Base-by-base conservation (phyloP, 2,329 filamentous ascomycete genomes). In the Geosmithia putterillii region DNA sequence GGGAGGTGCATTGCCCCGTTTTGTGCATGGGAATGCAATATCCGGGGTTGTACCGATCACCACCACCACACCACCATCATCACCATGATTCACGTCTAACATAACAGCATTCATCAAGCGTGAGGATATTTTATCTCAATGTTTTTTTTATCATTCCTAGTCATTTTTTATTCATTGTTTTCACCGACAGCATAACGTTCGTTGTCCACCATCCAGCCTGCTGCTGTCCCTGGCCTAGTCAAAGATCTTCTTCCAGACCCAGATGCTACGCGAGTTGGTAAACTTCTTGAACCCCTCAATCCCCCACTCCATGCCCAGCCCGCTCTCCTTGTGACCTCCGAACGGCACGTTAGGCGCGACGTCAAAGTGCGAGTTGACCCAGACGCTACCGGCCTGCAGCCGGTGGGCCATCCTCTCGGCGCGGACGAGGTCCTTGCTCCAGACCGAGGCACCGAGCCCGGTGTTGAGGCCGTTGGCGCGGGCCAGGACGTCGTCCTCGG, bases 371-470 rank as follows among this genome's bases (percentile, higher is more conserved):
- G 56, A 54, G 56, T 82, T 81, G 49, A 81, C 70, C 69, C 74
- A 81, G 1, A 82, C 71, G 10, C 61, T 70, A 0, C 78, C 78
- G 0, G 73, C 69, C 50, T 79, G 69, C 10, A 83, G 54, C 40
- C 68, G 64, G 22, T 66, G 54, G 0, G 73, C 76, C 37, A 82
- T 70, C 4, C 61, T 59, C 25, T 66, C 64, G 0, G 74, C 77
- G 4, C 65, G 60, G 1, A 57, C 58, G 1, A 74, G 44, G 45
- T 82, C 73, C 15, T 62, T 65, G 15, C 65, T 71, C 64, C 76
- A 82, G 0, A 82, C 68, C 0, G 74, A 76, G 2, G 73, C 69
- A 0, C 73, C 74, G 0, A 81, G 65, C 0, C 73, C 76, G 23
- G 65, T 68, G 19, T 70, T 62, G 2, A 62, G 61, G 18, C 66